Base-by-base conservation (phyloP, 2,329 filamentous ascomycete genomes). In the Beauveria scarabaeidicola region DNA sequence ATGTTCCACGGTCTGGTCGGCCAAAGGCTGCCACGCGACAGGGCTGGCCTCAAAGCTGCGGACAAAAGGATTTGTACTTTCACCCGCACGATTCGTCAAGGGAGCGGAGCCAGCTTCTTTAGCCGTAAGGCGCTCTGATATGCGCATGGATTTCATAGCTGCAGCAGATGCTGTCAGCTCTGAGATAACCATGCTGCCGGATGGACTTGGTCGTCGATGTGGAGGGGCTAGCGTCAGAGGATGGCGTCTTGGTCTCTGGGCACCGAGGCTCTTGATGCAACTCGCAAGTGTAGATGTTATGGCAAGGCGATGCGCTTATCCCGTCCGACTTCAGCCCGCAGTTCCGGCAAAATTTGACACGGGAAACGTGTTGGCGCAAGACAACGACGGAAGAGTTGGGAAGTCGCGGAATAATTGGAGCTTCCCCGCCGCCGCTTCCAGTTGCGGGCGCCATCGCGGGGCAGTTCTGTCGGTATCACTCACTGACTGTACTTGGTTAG, bases 21-120 rank as follows among this genome's bases (percentile, higher is more conserved):
- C 88, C 79, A 96, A 90, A 61, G 90, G 78, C 78, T 99, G 94
- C 94, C 94, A 99, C 67, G 87, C 86, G 41, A 97, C 92, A 1
- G 87, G 85, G 71, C 95, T 96, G 66, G 88, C 78, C 71, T 86
- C 84, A 70, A 95, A 91, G 52, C 81, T 84, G 60, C 86, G 84
- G 47, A 93, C 83, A 64, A 80, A 85, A 0, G 80, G 79, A 63
- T 79, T 85, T 62, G 69, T 69, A 65, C 74, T 75, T 48, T 68
- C 63, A 13, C 64, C 66, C 38, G 72, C 72, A 40, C 71, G 69
- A 63, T 77, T 77, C 52, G 64, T 68, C 53, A 76, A 61, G 36
- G 67, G 68, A 51, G 63, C 64, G 11, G 59, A 59, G 11, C 56
- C 50, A 7, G 59, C 41, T 9, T 62, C 55, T 46, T 43, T 63